These are phyloP conservation scores for Calycina herbarum DNA, from an alignment of 2,329 filamentous ascomycete species.

Conservation along the genomic window DNA sequence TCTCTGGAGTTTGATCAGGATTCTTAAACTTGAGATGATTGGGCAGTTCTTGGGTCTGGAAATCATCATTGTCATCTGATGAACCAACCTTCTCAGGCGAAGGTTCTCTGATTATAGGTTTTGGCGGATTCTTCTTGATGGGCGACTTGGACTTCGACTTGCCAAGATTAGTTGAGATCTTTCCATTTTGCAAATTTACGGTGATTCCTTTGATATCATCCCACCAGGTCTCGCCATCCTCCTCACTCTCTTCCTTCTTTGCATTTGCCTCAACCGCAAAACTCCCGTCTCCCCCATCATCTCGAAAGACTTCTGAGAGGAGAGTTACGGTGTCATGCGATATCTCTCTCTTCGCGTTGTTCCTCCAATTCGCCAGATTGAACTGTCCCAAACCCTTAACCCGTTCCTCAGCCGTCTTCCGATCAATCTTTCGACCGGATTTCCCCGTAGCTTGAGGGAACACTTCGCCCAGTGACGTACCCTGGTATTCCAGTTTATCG, in stretches of 20 bases:
- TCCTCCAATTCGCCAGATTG: conserved; percentile 37
- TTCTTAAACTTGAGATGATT: conserved; percentile 16
- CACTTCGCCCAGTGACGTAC: conserved; percentile 50
- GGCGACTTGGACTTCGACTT: conserved; percentile 9
- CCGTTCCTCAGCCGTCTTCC: conserved; percentile 36
- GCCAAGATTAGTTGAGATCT: conserved; percentile 23
- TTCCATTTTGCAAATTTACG: conserved; percentile 24
- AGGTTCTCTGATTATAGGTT: not conserved
- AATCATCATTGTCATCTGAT: conserved; percentile 31
- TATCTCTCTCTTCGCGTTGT: conserved; percentile 11
- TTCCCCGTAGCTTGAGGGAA: conserved; percentile 46
- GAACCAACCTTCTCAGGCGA: not conserved
- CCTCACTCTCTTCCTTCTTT: not conserved
- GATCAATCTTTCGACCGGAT: conserved; percentile 42
- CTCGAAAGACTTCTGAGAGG: conserved; percentile 29
- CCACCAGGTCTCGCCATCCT: conserved; percentile 31
- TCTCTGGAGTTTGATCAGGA: conserved; percentile 9
- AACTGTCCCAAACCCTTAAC: conserved; percentile 51
- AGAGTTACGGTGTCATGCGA: conserved; percentile 21
- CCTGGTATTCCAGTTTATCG: conserved; percentile 53
- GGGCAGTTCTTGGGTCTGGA: conserved; percentile 37
- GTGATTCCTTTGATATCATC: conserved; percentile 31
- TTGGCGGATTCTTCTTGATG: not conserved
- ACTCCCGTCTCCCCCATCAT: not conserved
- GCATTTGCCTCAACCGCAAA: not conserved